A percentile compares a stretch with the other conserved stretches of the same genome.
Conservation (phyloP, 2,329 filamentous ascomycete genomes). For the Sphaerostilbella broomeana region DNA sequence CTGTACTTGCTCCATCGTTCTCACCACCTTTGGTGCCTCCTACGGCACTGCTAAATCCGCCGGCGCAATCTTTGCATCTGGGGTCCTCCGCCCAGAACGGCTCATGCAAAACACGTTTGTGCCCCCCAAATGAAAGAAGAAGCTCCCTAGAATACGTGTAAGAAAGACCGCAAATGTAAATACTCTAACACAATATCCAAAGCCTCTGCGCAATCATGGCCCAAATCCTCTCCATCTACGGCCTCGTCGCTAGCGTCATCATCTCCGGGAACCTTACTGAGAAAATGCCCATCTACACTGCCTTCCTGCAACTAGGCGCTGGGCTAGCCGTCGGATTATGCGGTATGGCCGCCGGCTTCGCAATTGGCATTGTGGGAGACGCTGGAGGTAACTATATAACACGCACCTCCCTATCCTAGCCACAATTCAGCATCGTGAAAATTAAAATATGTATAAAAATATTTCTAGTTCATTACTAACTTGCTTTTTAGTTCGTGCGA, state of each 20-base stretch:
- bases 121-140: neutral
- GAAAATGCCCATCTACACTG: constrained; percentile 67
- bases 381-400: constrained; percentile 51
- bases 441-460: too few relatives aligned
- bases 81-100: constrained; percentile 84
- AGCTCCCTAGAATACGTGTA: too few relatives aligned
- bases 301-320: constrained; percentile 80
- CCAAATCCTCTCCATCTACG: constrained; percentile 34
- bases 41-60: constrained; percentile 99
- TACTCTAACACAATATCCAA: neutral
- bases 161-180: neutral
- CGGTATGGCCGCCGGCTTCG: constrained; percentile 78
- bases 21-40: constrained; percentile 92
- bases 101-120: constrained; percentile 1
- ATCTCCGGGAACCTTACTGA: constrained; percentile 51
- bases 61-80: constrained; percentile 97
- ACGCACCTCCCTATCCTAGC: too few relatives aligned
- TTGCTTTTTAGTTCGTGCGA: constrained; percentile 63
- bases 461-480: too few relatives aligned
- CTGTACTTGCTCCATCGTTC: constrained; percentile 93
- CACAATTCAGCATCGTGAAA: too few relatives aligned
- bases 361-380: constrained; percentile 82
- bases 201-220: constrained; percentile 41
- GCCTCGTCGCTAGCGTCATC: constrained; percentile 3
- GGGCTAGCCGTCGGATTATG: constrained; percentile 76